phyloP scores from a whole-genome alignment of 2,329 filamentous ascomycete species.

The Dothideomycetidae sp. region DNA sequence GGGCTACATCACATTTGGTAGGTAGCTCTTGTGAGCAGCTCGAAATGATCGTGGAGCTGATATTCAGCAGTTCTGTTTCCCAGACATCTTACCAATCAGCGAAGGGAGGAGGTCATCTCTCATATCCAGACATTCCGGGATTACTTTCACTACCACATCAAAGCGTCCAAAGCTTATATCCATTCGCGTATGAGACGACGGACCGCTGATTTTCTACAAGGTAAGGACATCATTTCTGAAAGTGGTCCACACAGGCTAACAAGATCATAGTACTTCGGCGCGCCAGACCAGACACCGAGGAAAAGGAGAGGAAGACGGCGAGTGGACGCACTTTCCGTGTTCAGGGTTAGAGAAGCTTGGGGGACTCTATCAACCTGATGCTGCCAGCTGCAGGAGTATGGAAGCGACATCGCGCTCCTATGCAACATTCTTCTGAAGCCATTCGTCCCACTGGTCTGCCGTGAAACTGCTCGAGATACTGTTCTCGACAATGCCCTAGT shows the following conservation, averaged over 20 bases:
- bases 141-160: constrained; percentile 99
- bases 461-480: constrained; percentile 69
- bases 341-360: constrained; percentile 31
- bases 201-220: constrained; percentile 96
- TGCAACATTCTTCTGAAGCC: constrained; percentile 52
- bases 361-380: too few species aligned
- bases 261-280: constrained; percentile 67
- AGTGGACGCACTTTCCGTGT: constrained; percentile 83
- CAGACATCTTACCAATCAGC: constrained; percentile 77
- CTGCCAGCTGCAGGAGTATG: constrained; percentile 52
- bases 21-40: constrained; percentile 17
- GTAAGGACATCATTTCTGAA: constrained; percentile 34
- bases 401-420: constrained; percentile 24
- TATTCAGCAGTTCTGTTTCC: constrained; percentile 68
- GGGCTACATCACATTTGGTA: constrained; percentile 97
- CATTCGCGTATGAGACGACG: constrained; percentile 96
- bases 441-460: constrained; percentile 71
- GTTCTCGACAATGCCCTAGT: constrained; percentile 53
- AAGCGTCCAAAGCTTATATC: constrained; percentile 97
- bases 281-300: constrained; percentile 86
- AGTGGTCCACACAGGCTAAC: constrained; percentile 1
- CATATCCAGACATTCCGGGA: constrained; percentile 99
- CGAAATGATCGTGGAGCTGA: constrained; percentile 5
- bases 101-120: constrained; percentile 88
- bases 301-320: constrained; percentile 95